Evolutionary conservation across 164 flowering plant genomes (phyloP).

Genomic region (Umbellularia californica): DNA sequence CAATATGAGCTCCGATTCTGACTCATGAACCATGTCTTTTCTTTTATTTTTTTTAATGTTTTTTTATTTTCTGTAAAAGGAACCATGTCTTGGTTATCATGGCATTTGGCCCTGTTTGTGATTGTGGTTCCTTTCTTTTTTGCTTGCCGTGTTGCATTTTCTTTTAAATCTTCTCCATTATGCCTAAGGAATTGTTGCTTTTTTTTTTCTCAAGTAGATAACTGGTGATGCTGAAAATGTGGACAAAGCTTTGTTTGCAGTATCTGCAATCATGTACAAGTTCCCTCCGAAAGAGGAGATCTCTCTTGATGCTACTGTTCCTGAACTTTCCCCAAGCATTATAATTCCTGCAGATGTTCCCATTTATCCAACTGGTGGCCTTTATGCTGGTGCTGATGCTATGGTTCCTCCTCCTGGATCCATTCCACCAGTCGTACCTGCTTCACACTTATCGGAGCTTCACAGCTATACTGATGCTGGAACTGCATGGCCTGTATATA

Average conservation of each 20-base stretch:
- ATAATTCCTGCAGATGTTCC: constrained; percentile 91
- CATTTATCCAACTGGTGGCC: constrained; percentile 62
- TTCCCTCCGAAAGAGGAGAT: constrained; percentile 79
- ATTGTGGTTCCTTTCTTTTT: neutral
- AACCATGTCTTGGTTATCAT: neutral
- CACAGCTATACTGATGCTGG: constrained; percentile 60
- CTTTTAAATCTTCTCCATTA: constrained; percentile 6
- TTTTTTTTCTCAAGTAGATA: constrained; percentile 38
- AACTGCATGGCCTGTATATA: constrained; percentile 65
- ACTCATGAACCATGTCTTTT: too few relatives aligned
- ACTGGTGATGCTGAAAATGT: constrained; percentile 75
- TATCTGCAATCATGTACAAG: constrained; percentile 88
- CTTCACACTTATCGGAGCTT: constrained; percentile 49
- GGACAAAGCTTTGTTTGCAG: constrained; percentile 70
- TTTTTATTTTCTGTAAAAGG: too few relatives aligned
- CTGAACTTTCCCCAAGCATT: constrained; percentile 47
- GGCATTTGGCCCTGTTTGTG: neutral
- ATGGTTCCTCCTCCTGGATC: constrained; percentile 42
- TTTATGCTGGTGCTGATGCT: constrained; percentile 64
- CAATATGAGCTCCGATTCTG: too few relatives aligned
- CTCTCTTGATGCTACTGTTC: constrained; percentile 65
- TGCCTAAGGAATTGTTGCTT: neutral
- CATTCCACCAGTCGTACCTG: constrained; percentile 44
- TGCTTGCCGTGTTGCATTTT: neutral
- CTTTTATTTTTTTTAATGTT: too few relatives aligned